Evolutionary conservation across 2,329 filamentous ascomycete genomes (phyloP).

Genomic region (Penicillium glabrum): DNA sequence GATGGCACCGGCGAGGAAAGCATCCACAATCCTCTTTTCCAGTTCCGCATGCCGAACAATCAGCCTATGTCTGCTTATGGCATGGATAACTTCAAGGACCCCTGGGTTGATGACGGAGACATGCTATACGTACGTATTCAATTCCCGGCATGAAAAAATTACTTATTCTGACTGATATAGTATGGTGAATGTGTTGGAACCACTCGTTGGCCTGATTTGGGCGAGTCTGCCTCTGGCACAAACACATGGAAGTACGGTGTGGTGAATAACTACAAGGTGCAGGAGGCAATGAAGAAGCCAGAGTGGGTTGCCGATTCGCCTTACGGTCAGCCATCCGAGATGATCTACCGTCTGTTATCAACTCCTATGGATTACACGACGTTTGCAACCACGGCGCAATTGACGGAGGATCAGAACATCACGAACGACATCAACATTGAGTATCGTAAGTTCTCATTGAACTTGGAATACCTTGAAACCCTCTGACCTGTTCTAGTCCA

Average conservation of each 20-base stretch:
- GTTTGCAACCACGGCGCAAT: constrained; percentile 25
- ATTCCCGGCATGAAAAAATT: background rate
- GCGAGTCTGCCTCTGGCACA: constrained; percentile 10
- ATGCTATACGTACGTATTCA: background rate
- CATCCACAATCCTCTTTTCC: constrained; percentile 48
- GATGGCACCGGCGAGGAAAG: constrained; percentile 34
- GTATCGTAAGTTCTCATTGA: background rate
- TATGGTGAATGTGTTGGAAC: constrained; percentile 18
- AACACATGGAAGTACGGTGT: constrained; percentile 17
- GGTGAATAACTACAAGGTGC: constrained; percentile 23
- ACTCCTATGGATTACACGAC: constrained; percentile 14
- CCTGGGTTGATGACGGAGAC: constrained; percentile 1
- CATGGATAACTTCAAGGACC: constrained; percentile 7
- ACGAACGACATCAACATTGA: constrained; percentile 18
- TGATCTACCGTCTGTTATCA: constrained; percentile 21
- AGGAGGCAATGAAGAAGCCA: constrained; percentile 12
- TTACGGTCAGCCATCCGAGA: constrained; percentile 17
- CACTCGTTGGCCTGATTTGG: constrained; percentile 26
- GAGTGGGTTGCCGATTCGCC: constrained; percentile 8
- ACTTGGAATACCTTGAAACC: constrained; percentile 12
- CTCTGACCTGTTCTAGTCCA: constrained; percentile 15
- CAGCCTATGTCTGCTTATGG: constrained; percentile 9
- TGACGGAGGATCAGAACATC: constrained; percentile 8
- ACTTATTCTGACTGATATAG: constrained; percentile 1
- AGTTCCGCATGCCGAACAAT: constrained; percentile 38